Percentiles rank a stretch among this genome's conserved stretches.
phyloP scores from a whole-genome alignment of 2,329 filamentous ascomycete species.

The Pseudofabraea citricarpa region DNA sequence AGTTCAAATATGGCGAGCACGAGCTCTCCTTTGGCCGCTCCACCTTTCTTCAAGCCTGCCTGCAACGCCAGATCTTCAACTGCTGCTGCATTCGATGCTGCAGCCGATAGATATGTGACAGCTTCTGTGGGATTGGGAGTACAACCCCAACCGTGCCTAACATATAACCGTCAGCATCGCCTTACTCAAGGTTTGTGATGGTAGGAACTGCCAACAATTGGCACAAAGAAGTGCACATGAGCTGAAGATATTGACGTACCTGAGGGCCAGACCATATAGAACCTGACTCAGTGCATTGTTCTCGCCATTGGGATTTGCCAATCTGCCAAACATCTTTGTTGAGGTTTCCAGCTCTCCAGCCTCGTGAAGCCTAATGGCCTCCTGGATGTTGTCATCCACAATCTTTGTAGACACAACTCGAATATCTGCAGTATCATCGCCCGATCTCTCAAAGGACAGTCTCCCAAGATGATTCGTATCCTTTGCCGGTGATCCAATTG shows the following conservation, averaged over 20 bases:
- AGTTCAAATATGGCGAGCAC: slow-evolving; percentile 96
- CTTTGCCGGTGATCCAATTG: slow-evolving; percentile 18
- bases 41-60: slow-evolving; percentile 87
- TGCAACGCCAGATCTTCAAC: slow-evolving; percentile 82
- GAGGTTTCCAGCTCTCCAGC: slow-evolving; percentile 71
- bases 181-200: too few species aligned
- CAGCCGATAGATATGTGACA: slow-evolving; percentile 79
- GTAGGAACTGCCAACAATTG: too few species aligned
- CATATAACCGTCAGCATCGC: slow-evolving; percentile 14
- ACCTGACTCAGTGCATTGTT: slow-evolving; percentile 96
- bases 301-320: slow-evolving; percentile 77
- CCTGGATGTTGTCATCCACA: slow-evolving; percentile 73
- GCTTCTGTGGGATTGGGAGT: slow-evolving; percentile 65
- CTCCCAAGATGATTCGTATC: slow-evolving; percentile 2
- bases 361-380: slow-evolving; percentile 94
- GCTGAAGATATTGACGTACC: slow-evolving; percentile 54
- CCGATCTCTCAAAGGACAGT: slow-evolving; percentile 16
- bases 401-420: slow-evolving; percentile 42
- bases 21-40: slow-evolving; percentile 91
- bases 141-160: slow-evolving; percentile 90
- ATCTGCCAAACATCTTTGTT: slow-evolving; percentile 76
- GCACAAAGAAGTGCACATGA: too few species aligned
- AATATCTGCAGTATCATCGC: slow-evolving; percentile 9
- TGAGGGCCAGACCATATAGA: slow-evolving; percentile 84
- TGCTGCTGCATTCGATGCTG: slow-evolving; percentile 82